Conservation (phyloP, 768 basidiomycete species). For the Auricularia cornea region DNA sequence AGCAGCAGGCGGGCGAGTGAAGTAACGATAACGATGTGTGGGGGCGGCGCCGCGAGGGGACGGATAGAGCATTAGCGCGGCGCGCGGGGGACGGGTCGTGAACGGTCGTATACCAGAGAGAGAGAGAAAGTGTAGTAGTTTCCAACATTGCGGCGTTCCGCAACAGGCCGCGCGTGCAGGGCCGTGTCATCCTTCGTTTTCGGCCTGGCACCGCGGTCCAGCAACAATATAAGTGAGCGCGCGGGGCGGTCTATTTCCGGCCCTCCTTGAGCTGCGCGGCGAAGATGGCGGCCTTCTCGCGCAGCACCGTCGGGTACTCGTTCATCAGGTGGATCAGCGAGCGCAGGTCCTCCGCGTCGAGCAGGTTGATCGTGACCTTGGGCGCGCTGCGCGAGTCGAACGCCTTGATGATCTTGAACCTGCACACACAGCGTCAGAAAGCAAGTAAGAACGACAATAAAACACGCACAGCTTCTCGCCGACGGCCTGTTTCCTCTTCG, state of each 20-base stretch:
- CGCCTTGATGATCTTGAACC: constrained; percentile 56
- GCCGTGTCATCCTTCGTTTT: neutral
- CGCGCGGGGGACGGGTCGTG: neutral
- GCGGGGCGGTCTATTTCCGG: neutral
- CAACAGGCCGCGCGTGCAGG: neutral
- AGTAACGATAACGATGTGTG: neutral
- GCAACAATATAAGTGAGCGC: neutral
- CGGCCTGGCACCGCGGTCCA: neutral
- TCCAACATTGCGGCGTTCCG: neutral
- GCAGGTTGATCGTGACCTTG: constrained; percentile 72
- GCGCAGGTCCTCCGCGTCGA: constrained; percentile 80
- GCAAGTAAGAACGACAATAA: constrained; percentile 20
- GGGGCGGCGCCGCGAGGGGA: constrained; percentile 25
- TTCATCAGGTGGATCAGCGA: constrained; percentile 81
- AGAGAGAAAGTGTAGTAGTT: neutral
- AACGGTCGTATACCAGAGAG: neutral
- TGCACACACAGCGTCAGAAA: constrained; percentile 8
- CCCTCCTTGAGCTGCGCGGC: neutral
- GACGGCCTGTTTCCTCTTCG: constrained; percentile 74
- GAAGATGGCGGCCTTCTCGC: constrained; percentile 50
- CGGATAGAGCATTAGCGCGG: neutral
- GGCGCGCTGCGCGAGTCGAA: constrained; percentile 44
- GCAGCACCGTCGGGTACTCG: constrained; percentile 73
- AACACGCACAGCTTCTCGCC: constrained; percentile 66
- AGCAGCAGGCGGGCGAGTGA: neutral